Evolutionary conservation across 345 rosid species (phyloP).

Genomic region (Streptanthus diversifolius): DNA sequence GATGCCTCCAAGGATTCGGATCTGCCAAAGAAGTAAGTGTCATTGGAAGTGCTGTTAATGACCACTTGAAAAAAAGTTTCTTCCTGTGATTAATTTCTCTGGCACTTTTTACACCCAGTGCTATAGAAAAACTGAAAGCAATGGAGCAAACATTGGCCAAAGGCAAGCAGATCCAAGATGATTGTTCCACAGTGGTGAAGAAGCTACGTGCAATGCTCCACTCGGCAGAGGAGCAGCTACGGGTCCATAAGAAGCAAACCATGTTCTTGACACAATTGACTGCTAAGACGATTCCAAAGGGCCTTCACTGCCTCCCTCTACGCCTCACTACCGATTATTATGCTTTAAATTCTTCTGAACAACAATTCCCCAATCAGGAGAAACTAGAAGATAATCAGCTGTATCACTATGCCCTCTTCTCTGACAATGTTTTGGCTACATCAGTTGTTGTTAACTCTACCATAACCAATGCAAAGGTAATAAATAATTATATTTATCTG

Average conservation of each 20-base stretch:
- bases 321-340: conserved; percentile 86
- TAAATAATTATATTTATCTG: background rate
- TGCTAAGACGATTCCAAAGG: conserved; percentile 94
- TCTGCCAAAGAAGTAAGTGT: conserved; percentile 66
- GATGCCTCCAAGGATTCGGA: conserved; percentile 80
- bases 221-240: conserved; percentile 91
- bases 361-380: conserved; percentile 64
- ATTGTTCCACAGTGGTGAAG: conserved; percentile 75
- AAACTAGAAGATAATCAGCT: conserved; percentile 66
- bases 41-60: background rate
- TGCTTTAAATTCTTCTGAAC: conserved; percentile 57
- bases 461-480: conserved; percentile 77
- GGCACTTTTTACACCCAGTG: conserved; percentile 43
- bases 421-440: conserved; percentile 89
- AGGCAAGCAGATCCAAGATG: conserved; percentile 87
- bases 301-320: conserved; percentile 95
- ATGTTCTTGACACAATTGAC: conserved; percentile 93
- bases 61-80: background rate
- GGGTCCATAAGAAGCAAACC: conserved; percentile 88
- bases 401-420: conserved; percentile 89
- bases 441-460: conserved; percentile 95
- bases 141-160: conserved; percentile 86
- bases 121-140: conserved; percentile 62
- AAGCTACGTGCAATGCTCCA: conserved; percentile 98
- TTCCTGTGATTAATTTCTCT: conserved; percentile 12